These are phyloP conservation scores for Fraxinus anomala DNA, from an alignment of 257 asterid genomes.

Conservation along the genomic window DNA sequence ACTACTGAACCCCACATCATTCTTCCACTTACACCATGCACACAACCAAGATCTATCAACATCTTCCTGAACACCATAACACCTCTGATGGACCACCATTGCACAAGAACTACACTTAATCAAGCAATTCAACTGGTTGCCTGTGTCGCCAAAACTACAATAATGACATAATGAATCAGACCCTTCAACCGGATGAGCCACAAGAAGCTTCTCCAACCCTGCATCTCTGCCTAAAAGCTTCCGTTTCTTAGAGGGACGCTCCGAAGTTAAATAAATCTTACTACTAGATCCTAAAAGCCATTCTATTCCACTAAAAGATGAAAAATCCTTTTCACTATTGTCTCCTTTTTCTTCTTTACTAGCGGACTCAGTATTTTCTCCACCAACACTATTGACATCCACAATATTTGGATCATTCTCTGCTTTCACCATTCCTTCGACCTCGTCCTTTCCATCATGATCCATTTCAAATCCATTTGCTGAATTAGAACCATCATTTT, in stretches of 20 bases:
- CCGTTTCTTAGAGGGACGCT: slow-evolving; percentile 86
- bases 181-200: slow-evolving; percentile 72
- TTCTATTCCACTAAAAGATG: slow-evolving; percentile 66
- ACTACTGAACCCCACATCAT: slow-evolving; percentile 32
- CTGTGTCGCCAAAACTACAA: slow-evolving; percentile 71
- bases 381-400: slow-evolving; percentile 55
- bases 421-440: slow-evolving; percentile 37
- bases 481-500: slow-evolving; percentile 24
- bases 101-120: slow-evolving; percentile 72
- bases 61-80: slow-evolving; percentile 91
- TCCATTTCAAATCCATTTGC: slow-evolving; percentile 31
- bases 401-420: slow-evolving; percentile 46
- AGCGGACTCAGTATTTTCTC: slow-evolving; percentile 23
- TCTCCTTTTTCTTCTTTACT: slow-evolving; percentile 33
- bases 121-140: slow-evolving; percentile 68
- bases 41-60: slow-evolving; percentile 75
- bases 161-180: slow-evolving; percentile 72
- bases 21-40: slow-evolving; percentile 81
- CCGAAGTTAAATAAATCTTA: slow-evolving; percentile 82
- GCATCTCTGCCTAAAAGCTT: slow-evolving; percentile 91
- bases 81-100: slow-evolving; percentile 88
- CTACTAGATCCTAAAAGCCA: slow-evolving; percentile 95
- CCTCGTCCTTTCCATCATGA: slow-evolving; percentile 31
- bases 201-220: slow-evolving; percentile 86
- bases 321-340: slow-evolving; percentile 27